Conservation (phyloP, 2,329 filamentous ascomycete species). For the Teratosphaeriaceae sp. region DNA sequence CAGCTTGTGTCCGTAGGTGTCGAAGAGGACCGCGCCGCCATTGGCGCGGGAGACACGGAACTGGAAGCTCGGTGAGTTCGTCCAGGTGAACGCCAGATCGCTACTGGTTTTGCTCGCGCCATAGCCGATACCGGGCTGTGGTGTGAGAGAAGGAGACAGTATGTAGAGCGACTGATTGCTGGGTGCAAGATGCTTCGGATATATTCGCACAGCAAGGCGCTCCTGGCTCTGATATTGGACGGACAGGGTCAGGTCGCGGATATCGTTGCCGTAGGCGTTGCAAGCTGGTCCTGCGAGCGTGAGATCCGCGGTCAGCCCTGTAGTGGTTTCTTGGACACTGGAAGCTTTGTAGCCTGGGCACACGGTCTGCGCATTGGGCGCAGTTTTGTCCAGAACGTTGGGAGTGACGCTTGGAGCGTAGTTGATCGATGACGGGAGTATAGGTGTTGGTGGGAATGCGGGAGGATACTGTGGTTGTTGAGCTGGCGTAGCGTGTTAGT, state of each 20-base stretch:
- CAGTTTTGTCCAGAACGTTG: conserved; percentile 19
- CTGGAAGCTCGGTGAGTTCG: conserved; percentile 22
- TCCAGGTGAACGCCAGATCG: conserved; percentile 25
- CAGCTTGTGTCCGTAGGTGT: conserved; percentile 23
- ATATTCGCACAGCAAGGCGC: conserved; percentile 19
- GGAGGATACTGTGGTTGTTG: conserved; percentile 23
- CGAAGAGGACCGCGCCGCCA: conserved; percentile 25
- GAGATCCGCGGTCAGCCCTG: conserved; percentile 24
- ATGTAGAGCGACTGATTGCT: conserved; percentile 21
- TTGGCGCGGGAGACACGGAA: conserved; percentile 21
- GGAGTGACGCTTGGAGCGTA: conserved; percentile 23
- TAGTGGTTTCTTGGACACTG: conserved; percentile 18
- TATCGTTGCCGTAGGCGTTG: conserved; percentile 26
- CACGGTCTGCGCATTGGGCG: conserved; percentile 20
- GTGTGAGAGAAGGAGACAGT: conserved; percentile 13
- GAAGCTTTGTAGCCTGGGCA: conserved; percentile 28
- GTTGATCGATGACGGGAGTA: conserved; percentile 16
- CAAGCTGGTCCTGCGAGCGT: conserved; percentile 22
- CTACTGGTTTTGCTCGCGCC: conserved; percentile 16
- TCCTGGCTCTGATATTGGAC: conserved; percentile 25
- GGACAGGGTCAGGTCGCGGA: conserved; percentile 17
- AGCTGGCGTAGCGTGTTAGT: conserved; percentile 5
- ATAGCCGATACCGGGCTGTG: conserved; percentile 6
- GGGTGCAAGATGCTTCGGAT: conserved; percentile 18
- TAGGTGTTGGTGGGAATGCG: conserved; percentile 22